Conservation (phyloP, 306 rosid genomes). For the Senna tora region DNA sequence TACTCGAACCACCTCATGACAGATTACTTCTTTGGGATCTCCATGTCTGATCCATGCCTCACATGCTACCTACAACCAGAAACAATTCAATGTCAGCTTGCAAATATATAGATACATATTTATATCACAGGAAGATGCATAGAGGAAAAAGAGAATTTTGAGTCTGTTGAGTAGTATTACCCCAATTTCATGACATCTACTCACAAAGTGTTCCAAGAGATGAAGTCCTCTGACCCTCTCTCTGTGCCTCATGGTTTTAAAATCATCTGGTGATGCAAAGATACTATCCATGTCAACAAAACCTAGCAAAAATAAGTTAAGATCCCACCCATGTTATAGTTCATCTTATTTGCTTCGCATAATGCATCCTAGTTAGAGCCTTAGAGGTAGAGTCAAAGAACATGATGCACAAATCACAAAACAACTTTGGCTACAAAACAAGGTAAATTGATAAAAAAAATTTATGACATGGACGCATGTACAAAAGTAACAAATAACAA, state of each 20-base stretch:
- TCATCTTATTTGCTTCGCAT: constrained; percentile 19
- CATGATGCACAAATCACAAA: not conserved
- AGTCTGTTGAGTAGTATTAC: constrained; percentile 48
- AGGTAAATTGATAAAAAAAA: not conserved
- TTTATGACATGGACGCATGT: not conserved
- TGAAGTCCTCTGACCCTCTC: constrained; percentile 67
- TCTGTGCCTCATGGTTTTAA: constrained; percentile 54
- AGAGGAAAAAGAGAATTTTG: not conserved
- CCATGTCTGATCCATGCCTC: constrained; percentile 87
- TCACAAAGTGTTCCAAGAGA: constrained; percentile 82
- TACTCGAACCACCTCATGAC: constrained; percentile 71
- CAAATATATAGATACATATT: not conserved
- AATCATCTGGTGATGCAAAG: constrained; percentile 87
- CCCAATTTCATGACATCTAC: constrained; percentile 85
- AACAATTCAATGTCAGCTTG: constrained; percentile 5
- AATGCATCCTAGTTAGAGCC: not conserved
- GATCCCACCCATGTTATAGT: constrained; percentile 14
- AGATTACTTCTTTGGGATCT: constrained; percentile 84
- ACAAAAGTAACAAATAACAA: not conserved
- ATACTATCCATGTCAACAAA: constrained; percentile 82
- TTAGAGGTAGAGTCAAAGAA: constrained; percentile 15
- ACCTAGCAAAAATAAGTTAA: constrained; percentile 52
- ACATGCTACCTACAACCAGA: constrained; percentile 61
- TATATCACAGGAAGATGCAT: constrained; percentile 1
- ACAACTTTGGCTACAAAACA: not conserved